Percentiles rank a stretch among this genome's conserved stretches.
Evolutionary conservation across 805 yeast genomes (phyloP).

Genomic region (Yamadazyma philogaea): DNA sequence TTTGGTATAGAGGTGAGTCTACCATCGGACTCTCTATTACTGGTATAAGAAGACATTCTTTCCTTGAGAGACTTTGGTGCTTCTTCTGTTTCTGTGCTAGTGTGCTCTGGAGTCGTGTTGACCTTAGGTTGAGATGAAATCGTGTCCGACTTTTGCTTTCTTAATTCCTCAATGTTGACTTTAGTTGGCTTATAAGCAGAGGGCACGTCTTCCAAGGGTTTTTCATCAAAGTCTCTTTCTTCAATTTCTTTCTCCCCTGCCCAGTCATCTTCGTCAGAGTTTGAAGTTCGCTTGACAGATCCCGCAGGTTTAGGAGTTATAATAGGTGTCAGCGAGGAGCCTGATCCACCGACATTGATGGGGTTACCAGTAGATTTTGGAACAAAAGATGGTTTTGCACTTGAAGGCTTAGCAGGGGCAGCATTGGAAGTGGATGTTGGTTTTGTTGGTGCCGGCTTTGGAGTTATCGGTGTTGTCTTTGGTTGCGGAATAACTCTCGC

Average conservation of each 20-base stretch:
- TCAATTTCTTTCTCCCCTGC: slow-evolving; percentile 60
- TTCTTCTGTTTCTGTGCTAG: slow-evolving; percentile 35
- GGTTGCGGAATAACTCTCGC: slow-evolving; percentile 10
- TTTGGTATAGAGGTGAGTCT: slow-evolving; percentile 62
- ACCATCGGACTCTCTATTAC: slow-evolving; percentile 37
- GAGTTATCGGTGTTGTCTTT: slow-evolving; percentile 16
- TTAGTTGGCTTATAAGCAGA: slow-evolving; percentile 67
- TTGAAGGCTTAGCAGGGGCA: slow-evolving; percentile 10
- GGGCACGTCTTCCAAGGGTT: slow-evolving; percentile 52
- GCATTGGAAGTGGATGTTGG: slow-evolving; percentile 19
- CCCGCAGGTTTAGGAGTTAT: slow-evolving; percentile 16
- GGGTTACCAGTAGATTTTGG: slow-evolving; percentile 42
- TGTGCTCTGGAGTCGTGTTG: slow-evolving; percentile 3
- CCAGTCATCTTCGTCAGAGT: slow-evolving; percentile 53
- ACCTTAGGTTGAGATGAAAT: slow-evolving; percentile 40
- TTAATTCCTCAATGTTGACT: slow-evolving; percentile 55
- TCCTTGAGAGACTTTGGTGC: slow-evolving; percentile 48
- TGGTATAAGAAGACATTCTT: slow-evolving; percentile 42
- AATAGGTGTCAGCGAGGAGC: slow-evolving; percentile 12
- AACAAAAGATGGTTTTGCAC: slow-evolving; percentile 23
- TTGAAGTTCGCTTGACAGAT: slow-evolving; percentile 17
- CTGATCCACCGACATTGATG: slow-evolving; percentile 22
- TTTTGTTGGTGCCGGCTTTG: slow-evolving; percentile 19
- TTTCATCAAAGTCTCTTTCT: slow-evolving; percentile 49
- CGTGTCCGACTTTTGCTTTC: slow-evolving; percentile 47